Evolutionary conservation across 2,329 filamentous ascomycete genomes (phyloP).

Genomic region (Fusarium sp.): DNA sequence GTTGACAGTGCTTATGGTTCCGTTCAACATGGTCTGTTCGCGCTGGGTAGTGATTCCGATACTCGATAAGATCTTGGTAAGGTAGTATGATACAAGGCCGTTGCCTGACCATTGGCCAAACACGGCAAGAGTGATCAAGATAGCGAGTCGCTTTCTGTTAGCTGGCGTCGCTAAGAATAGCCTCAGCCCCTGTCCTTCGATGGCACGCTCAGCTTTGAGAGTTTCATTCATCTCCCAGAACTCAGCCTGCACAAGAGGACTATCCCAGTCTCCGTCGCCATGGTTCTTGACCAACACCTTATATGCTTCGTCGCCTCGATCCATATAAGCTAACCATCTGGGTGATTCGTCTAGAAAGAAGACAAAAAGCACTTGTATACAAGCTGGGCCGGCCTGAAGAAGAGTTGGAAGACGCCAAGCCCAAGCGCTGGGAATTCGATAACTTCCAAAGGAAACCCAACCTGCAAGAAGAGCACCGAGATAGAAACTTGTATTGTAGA

Average conservation of each 20-base stretch:
- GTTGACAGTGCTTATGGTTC: conserved; percentile 25
- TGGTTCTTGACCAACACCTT: conserved; percentile 18
- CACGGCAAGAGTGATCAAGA: conserved; percentile 53
- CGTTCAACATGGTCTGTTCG: conserved; percentile 22
- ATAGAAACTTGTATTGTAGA: conserved; percentile 10
- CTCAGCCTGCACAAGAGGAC: conserved; percentile 46
- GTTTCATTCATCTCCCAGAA: conserved; percentile 35
- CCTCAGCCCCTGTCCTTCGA: conserved; percentile 10
- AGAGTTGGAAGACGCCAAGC: conserved; percentile 33
- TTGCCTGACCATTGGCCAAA: conserved; percentile 55
- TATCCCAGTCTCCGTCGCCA: conserved; percentile 57
- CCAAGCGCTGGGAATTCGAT: conserved; percentile 13
- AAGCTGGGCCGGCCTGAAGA: conserved; percentile 20
- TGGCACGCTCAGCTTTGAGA: conserved; percentile 8
- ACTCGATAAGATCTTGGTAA: conserved; percentile 41
- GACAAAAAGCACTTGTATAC: conserved; percentile 20
- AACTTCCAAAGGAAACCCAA: conserved; percentile 28
- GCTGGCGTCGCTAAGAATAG: conserved; percentile 35
- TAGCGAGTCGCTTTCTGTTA: conserved; percentile 47
- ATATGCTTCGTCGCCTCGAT: conserved; percentile 13
- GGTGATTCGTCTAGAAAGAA: conserved; percentile 31
- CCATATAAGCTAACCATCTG: conserved; percentile 21
- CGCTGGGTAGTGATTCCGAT: conserved; percentile 26
- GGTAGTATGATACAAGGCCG: conserved; percentile 44
- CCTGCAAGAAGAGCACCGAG: conserved; percentile 16